Conservation (phyloP, 2,329 filamentous ascomycete species). For the Massarina eburnea region DNA sequence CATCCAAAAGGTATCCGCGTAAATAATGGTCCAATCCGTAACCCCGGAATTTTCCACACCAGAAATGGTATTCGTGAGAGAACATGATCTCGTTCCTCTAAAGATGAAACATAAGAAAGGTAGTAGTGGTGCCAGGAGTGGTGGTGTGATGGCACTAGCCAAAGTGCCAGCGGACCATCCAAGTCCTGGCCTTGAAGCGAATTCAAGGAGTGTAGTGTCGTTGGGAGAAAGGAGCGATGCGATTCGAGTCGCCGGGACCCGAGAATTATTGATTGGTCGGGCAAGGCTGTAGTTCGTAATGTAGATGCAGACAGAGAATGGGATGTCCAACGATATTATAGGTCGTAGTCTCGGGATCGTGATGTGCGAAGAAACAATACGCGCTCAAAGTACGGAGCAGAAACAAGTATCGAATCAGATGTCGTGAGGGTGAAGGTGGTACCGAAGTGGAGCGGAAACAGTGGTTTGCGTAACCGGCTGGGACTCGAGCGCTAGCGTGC, state of each 20-base stretch:
- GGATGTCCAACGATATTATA: conserved; percentile 14
- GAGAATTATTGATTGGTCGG: conserved; percentile 24
- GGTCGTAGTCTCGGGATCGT: conserved; percentile 19
- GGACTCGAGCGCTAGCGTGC: background rate
- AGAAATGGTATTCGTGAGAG: conserved; percentile 28
- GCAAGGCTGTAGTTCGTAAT: conserved; percentile 4
- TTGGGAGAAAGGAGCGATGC: conserved; percentile 21
- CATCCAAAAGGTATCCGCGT: conserved; percentile 31
- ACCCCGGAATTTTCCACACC: conserved; percentile 30
- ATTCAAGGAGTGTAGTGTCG: background rate
- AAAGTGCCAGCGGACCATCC: conserved; percentile 1
- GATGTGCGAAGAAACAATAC: conserved; percentile 10
- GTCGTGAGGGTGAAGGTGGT: background rate
- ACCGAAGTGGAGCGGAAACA: background rate
- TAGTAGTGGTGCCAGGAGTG: conserved; percentile 5
- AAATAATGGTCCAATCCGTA: conserved; percentile 16
- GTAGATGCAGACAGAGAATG: conserved; percentile 6
- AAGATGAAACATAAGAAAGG: conserved; percentile 26
- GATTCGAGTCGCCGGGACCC: conserved; percentile 42
- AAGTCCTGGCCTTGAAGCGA: background rate
- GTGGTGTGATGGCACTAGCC: conserved; percentile 3
- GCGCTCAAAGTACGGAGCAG: background rate
- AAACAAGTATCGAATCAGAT: background rate
- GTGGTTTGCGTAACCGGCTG: background rate
- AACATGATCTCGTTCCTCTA: conserved; percentile 30